Conservation (phyloP, 768 basidiomycete species). For the Sporobolomyces phaffii region DNA sequence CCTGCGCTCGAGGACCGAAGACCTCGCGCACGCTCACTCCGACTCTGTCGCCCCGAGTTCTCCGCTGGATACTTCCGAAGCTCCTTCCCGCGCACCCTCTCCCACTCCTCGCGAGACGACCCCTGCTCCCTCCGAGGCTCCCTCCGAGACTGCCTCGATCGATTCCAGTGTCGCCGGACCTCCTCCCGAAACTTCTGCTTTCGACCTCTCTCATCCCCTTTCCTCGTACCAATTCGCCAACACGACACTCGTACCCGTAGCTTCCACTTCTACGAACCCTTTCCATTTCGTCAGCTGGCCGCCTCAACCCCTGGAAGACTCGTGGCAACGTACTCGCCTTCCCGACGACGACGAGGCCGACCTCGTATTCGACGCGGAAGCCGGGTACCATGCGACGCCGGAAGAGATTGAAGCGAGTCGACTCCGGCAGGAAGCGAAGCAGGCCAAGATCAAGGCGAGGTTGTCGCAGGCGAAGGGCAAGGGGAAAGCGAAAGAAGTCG, state of each 20-base stretch:
- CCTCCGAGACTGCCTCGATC: slow-evolving; percentile 5
- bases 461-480: neutral
- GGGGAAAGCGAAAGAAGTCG: neutral
- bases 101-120: slow-evolving; percentile 7
- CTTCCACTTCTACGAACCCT: slow-evolving; percentile 9
- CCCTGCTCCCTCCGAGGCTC: slow-evolving; percentile 19
- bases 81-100: neutral
- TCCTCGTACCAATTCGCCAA: slow-evolving; percentile 27
- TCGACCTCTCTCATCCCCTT: slow-evolving; percentile 18
- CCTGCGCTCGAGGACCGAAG: neutral
- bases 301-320: slow-evolving; percentile 11
- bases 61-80: neutral
- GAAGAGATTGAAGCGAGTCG: slow-evolving; percentile 7
- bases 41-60: neutral
- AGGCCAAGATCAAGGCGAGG: slow-evolving; percentile 8
- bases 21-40: neutral
- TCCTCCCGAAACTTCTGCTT: neutral
- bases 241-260: slow-evolving; percentile 27
- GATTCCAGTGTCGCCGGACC: neutral
- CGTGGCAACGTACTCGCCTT: slow-evolving; percentile 21
- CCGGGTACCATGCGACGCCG: slow-evolving; percentile 3
- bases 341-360: slow-evolving; percentile 28
- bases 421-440: neutral
- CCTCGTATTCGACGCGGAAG: neutral
- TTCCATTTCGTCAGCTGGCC: slow-evolving; percentile 26